Evolutionary conservation across 768 basidiomycete species (phyloP), one percentile per base, ranked within the genome.

Genomic region (Albatrellus ellisii): DNA sequence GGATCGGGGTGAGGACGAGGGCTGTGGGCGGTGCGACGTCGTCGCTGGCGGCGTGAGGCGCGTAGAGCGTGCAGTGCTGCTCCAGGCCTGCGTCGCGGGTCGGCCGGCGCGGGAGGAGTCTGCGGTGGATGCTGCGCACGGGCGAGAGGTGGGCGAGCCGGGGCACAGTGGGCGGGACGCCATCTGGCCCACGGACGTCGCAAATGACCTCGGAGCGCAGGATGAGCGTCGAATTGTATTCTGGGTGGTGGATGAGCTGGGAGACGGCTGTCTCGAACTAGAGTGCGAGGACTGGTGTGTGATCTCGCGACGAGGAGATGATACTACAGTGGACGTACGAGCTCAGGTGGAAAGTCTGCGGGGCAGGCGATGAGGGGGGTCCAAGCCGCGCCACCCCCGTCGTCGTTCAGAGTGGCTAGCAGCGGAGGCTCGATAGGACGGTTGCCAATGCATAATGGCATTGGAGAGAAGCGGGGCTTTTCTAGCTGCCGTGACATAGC

Each of bases 151-250:
- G 68, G 2, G 62, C 52, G 18, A 79, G 47, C 1, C 26, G 28
- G 0, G 72, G 70, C 5, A 69, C 44, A 1, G 47, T 26, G 1
- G 43, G 57, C 6, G 54, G 45, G 21, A 59, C 53, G n/a, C 39
- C 47, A 7, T 21, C 43, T 25, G 62, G 52, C 4, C 51, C 50
- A 6, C 50, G 56, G 18, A 56, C 49, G 34, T 77, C 69, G 5
- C 57, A 55, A 15, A 84, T 37, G 3, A 70, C 72, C 28, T 94
- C 86, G 0, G 90, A 84, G 2, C 92, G 75, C 14, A 97, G 64
- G 43, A 97, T 94, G 21, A 94, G 70, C 0, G 86, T 83, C 0
- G 88, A 89, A 55, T 92, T 94, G 57, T 88, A 87, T 54, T 97
- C 92, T 5, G 92, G 92, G 54, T 94, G 89, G 27, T 83, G 72